Evolutionary conservation across 768 basidiomycete species (phyloP).

Genomic region (Trichaptum fuscoviolaceum): DNA sequence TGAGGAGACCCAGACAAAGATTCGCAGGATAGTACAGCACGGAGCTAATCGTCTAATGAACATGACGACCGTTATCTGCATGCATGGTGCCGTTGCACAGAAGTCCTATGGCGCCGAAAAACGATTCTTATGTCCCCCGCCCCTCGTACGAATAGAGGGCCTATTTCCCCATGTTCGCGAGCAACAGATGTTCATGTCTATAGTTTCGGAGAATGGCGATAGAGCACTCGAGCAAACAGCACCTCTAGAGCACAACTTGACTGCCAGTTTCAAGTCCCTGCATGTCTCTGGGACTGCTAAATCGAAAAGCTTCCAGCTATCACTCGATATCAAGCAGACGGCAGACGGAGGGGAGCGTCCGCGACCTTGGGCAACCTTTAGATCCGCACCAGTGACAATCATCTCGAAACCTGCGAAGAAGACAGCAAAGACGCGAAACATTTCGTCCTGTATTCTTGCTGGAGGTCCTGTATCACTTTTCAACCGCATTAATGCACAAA

Average conservation of each 20-base stretch:
- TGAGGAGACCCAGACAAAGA: conserved; percentile 64
- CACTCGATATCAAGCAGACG: conserved; percentile 77
- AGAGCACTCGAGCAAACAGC: conserved; percentile 83
- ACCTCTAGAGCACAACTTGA: conserved; percentile 76
- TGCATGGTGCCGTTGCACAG: conserved; percentile 91
- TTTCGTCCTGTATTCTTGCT: conserved; percentile 83
- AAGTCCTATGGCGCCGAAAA: conserved; percentile 97
- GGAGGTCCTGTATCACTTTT: conserved; percentile 89
- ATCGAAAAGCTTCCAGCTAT: conserved; percentile 83
- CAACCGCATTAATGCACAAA: conserved; percentile 95
- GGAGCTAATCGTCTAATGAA: conserved; percentile 72
- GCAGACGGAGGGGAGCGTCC: conserved; percentile 9
- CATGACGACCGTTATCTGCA: conserved; percentile 86
- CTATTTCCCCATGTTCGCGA: conserved; percentile 79
- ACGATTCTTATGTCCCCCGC: conserved; percentile 89
- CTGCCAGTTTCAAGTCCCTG: conserved; percentile 86
- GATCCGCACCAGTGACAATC: conserved; percentile 88
- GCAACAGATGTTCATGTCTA: conserved; percentile 80
- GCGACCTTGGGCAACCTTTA: conserved; percentile 77
- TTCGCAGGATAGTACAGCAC: conserved; percentile 75
- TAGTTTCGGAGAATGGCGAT: conserved; percentile 79
- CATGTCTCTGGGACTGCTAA: conserved; percentile 87
- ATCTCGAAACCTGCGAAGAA: conserved; percentile 98
- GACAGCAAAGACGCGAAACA: conserved; percentile 92
- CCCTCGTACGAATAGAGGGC: conserved; percentile 90